Evolutionary conservation across 2,329 filamentous ascomycete species (phyloP), one percentile per base, ranked within the genome.

Genomic region (Bipolaris victoriae): DNA sequence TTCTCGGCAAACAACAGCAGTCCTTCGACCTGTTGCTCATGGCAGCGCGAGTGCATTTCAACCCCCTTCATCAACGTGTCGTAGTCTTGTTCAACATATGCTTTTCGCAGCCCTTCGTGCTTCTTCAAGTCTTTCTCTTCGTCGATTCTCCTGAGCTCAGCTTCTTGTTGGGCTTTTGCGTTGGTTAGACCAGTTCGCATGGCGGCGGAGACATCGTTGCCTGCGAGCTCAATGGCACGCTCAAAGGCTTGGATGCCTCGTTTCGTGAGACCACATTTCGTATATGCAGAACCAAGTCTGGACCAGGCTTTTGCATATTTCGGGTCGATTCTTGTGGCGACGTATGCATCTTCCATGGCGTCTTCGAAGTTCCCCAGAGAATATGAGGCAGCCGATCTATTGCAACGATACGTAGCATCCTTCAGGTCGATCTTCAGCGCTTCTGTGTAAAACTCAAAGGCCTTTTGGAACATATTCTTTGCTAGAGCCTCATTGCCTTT

Each of bases 261-360:
- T 41, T 41, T 41, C 9, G 39, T 41, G 20, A 41, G 39, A 41
- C 39, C 39, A 24, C 20, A 41, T 24, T 41, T 41, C 24, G 5
- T 24, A 24, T 9, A 41, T 24, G 39, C 39, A 20, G 39, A 41
- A 41, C 39, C 39, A 41, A 41, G 39, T 41, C 39, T 41, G 39
- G 39, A 41, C 39, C 39, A 41, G 39, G 39, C 39, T 41, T 41
- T 41, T 41, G 20, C 39, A 41, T 41, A 41, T 15, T 41, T 41
- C 20, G 39, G 39, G 20, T 41, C 39, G 9, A 41, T 24, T 41
- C 39, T 41, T 3, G 39, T 41, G 39, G 39, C 39, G 39, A 41
- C 2, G 20, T 41, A 41, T 41, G 39, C 39, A 41, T 41, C 39
- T 41, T 24, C 39, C 39, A 41, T 41, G 18, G 39, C 39, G 18